Base-by-base conservation (phyloP, 768 basidiomycete genomes). In the Leccinum obscurum region DNA sequence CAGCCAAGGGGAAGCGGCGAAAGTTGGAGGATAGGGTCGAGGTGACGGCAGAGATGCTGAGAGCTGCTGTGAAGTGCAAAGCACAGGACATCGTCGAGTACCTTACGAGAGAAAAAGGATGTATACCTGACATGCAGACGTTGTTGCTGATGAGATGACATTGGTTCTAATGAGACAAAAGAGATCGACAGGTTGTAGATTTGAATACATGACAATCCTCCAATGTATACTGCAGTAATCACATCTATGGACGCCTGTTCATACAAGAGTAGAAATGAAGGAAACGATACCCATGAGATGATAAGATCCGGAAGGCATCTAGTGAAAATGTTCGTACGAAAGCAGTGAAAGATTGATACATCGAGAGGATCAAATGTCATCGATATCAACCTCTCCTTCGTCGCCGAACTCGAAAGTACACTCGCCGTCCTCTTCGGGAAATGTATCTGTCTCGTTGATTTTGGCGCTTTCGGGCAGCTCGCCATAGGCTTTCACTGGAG, bases 391-490 rank as follows among this genome's bases (percentile, higher is more conserved):
- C 68, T 93, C 92, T 56, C 84, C 91, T 69, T 91, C 91, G 68
- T 93, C 92, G 41, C 89, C 92, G 70, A 93, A 94, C 77, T 94
- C 92, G 79, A 93, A 93, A 22, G 85, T 88, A 70, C 90, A 92
- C 66, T 93, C 92, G 61, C 88, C 92, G 59, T 91, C 92, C 66
- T 94, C 93, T 70, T 93, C 92, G 66, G 92, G 92, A 73, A 93
- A 93, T 46, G 85, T 88, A 68, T 95, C 95, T 35, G 93, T 96
- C 80, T 98, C 96, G 78, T 95, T 95, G 80, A 96, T 93, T 80
- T 94, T 94, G 72, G 94, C 93, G 67, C 92, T 92, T 77, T 94
- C 92, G 22, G 97, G 96, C 34, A 98, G 84, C 74, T 99, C 97
- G 56, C 97, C 97, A 72, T 98, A 98, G 17, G 93, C 94, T 85